Base-by-base conservation (phyloP, 345 rosid genomes). In the Zanthoxylum bungeanum region DNA sequence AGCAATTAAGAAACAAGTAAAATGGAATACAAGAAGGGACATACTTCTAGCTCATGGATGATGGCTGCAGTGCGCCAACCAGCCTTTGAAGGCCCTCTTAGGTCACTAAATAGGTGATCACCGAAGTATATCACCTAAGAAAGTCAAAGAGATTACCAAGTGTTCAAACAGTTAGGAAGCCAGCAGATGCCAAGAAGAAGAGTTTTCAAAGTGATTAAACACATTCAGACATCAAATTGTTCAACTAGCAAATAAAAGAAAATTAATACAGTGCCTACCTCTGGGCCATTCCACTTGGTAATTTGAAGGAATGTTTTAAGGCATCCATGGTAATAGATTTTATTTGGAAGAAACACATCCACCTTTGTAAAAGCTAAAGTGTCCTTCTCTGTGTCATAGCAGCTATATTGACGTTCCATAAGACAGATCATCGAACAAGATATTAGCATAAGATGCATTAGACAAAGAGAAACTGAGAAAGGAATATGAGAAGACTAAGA, bases 61-160 rank as follows among this genome's bases (percentile, higher is more conserved):
- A 94, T 90, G 30, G 98, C 98, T 78, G 95, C 95, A 69, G 98
- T 94, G 62, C 97, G 92, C 98, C 98, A 94, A 75, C 98, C 98
- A 70, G 98, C 93, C 80, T 88, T 92, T 49, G 98, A 86, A 69
- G 98, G 98, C 6, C 98, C 97, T 77, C 98, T 85, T 65, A 95
- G 80, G 71, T 95, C 99, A 75, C 99, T 95, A 79, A 95, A 95
- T 62, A 95, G 80, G 85, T 95, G 99, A 84, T 95, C 99, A 63
- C 99, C 98, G 65, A 95, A 95, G 82, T 95, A 95, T 68, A 95
- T 92, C 81, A 95, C 99, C 99, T 89, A 69, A 34, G 27, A 75
- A 59, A 21, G 51, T 71, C 50, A 71, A 64, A 69, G 37, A 66
- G 68, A 64, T 25, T 52, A 33, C 39, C 39, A 39, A 37, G 68